These are phyloP conservation scores for Dictyostelium capitatum DNA, from an alignment of 78 protist genomes.

Conservation along the genomic window DNA sequence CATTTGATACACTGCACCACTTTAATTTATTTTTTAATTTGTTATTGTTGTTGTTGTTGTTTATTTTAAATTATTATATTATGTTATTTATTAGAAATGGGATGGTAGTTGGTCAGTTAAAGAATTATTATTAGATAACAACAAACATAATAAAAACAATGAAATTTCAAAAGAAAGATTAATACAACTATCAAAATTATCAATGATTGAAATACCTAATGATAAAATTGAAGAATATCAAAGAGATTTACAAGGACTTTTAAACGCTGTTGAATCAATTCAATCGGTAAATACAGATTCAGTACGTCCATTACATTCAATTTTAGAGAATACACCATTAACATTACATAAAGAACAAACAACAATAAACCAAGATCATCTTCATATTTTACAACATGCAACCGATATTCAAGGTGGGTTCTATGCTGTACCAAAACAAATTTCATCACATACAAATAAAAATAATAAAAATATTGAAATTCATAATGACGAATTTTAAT, in stretches of 20 bases:
- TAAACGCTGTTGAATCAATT: conserved; percentile 38
- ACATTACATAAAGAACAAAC: neutral
- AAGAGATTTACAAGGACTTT: conserved; percentile 12
- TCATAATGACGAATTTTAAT: neutral
- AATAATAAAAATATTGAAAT: neutral
- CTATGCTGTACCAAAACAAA: conserved; percentile 55
- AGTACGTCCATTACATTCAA: conserved; percentile 20
- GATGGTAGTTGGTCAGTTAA: conserved; percentile 45
- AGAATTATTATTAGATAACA: neutral
- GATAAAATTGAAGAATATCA: conserved; percentile 16
- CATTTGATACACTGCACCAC: neutral
- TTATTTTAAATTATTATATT: neutral
- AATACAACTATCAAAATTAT: conserved; percentile 17
- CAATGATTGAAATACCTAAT: conserved; percentile 22
- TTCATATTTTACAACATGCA: conserved; percentile 27
- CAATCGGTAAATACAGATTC: conserved; percentile 27
- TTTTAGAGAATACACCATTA: conserved; percentile 17
- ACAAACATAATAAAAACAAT: too few species aligned
- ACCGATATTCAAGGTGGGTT: neutral
- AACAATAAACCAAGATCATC: neutral
- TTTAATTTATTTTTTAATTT: neutral
- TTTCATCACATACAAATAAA: neutral
- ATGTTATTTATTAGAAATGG: conserved; percentile 41
- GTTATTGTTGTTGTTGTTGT: too few species aligned
- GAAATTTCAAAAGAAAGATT: conserved; percentile 8